A percentile compares a stretch with the other conserved stretches of the same genome.
These are phyloP conservation scores for Spathaspora girioi DNA, from an alignment of 805 yeast genomes.

Conservation along the genomic window DNA sequence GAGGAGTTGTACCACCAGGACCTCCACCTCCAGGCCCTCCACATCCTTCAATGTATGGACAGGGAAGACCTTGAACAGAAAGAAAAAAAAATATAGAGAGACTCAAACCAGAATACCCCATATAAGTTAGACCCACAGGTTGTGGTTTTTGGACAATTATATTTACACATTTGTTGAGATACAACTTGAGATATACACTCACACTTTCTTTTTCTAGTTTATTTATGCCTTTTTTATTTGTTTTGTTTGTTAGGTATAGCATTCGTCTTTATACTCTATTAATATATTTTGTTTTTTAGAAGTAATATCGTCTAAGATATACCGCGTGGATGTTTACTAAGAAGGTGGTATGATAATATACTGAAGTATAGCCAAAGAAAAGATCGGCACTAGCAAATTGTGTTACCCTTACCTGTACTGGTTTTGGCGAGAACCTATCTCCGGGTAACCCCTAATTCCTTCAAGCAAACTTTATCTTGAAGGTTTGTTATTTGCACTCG, in stretches of 20 bases:
- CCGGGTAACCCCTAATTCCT: too few relatives aligned
- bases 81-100: background rate
- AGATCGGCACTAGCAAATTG: too few relatives aligned
- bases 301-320: background rate
- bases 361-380: too few relatives aligned
- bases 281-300: background rate
- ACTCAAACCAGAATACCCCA: background rate
- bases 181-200: background rate
- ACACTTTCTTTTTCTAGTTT: background rate
- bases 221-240: background rate
- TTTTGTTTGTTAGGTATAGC: background rate
- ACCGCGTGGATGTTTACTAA: background rate
- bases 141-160: background rate
- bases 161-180: background rate
- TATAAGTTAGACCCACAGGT: background rate
- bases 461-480: too few relatives aligned
- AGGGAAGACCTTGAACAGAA: conserved; percentile 13
- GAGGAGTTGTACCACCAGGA: conserved; percentile 9
- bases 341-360: too few relatives aligned
- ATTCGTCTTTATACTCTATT: background rate
- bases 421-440: too few relatives aligned
- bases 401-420: too few relatives aligned
- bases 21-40: conserved; percentile 11
- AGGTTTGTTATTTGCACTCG: too few relatives aligned
- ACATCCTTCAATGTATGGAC: conserved; percentile 24